Evolutionary conservation across 768 basidiomycete genomes (phyloP).

Genomic region (Pleurotus ostreatus): DNA sequence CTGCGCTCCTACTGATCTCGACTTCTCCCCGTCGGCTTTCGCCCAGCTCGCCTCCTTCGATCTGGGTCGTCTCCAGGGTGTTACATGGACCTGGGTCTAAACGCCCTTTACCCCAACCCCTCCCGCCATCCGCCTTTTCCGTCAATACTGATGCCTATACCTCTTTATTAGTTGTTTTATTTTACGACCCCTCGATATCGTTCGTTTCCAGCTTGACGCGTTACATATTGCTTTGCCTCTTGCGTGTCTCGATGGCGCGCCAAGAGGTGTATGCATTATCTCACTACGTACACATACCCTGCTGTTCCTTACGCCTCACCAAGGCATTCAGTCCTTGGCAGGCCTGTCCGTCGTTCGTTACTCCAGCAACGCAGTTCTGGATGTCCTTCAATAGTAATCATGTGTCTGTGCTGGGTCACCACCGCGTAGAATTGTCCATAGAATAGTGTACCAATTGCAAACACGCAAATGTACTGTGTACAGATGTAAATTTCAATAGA

Average conservation of each 20-base stretch:
- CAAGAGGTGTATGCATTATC: slow-evolving; percentile 11
- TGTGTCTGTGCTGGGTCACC: not conserved
- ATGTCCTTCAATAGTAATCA: not conserved
- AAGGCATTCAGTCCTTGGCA: not conserved
- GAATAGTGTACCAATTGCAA: not conserved
- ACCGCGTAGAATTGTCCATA: not conserved
- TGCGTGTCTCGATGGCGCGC: slow-evolving; percentile 11
- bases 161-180: slow-evolving; percentile 11
- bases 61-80: slow-evolving; percentile 46
- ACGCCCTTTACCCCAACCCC: not conserved
- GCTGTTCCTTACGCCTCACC: not conserved
- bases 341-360: not conserved
- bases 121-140: slow-evolving; percentile 8
- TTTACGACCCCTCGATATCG: slow-evolving; percentile 4
- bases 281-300: not conserved
- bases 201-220: slow-evolving; percentile 24
- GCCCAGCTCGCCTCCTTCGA: slow-evolving; percentile 32
- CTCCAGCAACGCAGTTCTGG: not conserved
- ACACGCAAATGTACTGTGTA: not conserved
- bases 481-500: not conserved
- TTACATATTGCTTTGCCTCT: slow-evolving; percentile 17
- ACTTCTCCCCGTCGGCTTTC: slow-evolving; percentile 64
- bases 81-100: slow-evolving; percentile 50
- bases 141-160: slow-evolving; percentile 7
- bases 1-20: slow-evolving; percentile 50